Evolutionary conservation across 805 yeast species (phyloP), one percentile per base, ranked within the genome.

Genomic region (Blastobotrys muscicola): DNA sequence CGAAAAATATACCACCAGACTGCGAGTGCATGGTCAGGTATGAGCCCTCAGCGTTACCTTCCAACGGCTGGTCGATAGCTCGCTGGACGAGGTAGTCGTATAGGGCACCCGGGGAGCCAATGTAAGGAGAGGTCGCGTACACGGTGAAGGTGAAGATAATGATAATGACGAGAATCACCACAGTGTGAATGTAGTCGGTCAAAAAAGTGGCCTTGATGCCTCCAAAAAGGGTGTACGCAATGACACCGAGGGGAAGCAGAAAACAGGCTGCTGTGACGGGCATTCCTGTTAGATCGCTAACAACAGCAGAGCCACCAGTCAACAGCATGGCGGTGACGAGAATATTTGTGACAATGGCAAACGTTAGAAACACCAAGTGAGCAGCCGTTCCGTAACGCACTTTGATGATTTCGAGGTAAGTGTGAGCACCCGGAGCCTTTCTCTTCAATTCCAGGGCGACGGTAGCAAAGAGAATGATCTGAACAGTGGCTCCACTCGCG

Each of bases 401-500:
- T 53, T 74, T 78, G 51, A 89, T 75, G 44, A 87, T 82, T 65
- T 89, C 97, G 52, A 86, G 69, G 62, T 83, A 89, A 1, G 96
- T 86, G 65, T 89, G 97, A 2, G 94, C 94, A 39, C 78, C 81
- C 3, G 97, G 96, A 10, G 96, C 95, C 51, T 80, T 76, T 58
- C 81, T 82, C 62, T 89, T 89, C 31, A 87, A 84, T 60, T 84
- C 87, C 50, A 89, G 85, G 9, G 95, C 96, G 46, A 86, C 63
- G 37, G 86, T 80, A 1, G 95, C 85, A 62, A 89, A 89, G 42
- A 86, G 68, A 15, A 86, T 80, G 52, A 89, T 83, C 61, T 89
- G 97, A 44, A 84, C 85, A 43, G 85, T 75, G 1, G 95, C 96
- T 58, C 97, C 97, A 2, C 92, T 76, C 7, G 95, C 95, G 60